Evolutionary conservation across 2,329 filamentous ascomycete species (phyloP).

Genomic region (Ascochyta clinopodiicola): DNA sequence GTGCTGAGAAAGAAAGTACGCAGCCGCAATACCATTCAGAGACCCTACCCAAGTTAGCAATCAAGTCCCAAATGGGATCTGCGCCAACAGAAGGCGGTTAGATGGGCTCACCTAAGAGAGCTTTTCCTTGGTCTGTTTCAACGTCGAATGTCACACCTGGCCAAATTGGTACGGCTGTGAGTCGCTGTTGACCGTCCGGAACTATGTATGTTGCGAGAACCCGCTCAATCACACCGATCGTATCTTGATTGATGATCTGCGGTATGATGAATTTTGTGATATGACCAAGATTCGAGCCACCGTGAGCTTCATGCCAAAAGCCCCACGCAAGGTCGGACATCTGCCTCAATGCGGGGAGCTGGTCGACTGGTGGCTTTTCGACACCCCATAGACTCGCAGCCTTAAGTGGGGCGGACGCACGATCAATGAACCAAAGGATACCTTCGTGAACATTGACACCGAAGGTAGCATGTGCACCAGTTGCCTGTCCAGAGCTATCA

Average conservation of each 20-base stretch:
- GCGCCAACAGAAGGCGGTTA: not conserved
- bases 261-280: conserved; percentile 18
- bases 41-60: conserved; percentile 1
- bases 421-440: conserved; percentile 15
- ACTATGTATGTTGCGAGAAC: not conserved
- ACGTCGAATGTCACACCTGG: conserved; percentile 7
- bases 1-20: conserved; percentile 18
- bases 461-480: conserved; percentile 7
- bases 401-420: not conserved
- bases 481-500: conserved; percentile 3
- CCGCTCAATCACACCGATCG: not conserved
- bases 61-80: not conserved
- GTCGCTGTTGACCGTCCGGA: not conserved
- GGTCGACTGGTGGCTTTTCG: not conserved
- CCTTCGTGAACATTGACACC: conserved; percentile 18
- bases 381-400: conserved; percentile 1
- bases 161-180: not conserved
- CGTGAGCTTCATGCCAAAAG: conserved; percentile 10
- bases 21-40: conserved; percentile 8
- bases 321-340: conserved; percentile 22
- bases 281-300: not conserved
- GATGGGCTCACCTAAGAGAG: conserved; percentile 5
- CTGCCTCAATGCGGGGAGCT: conserved; percentile 6
- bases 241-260: conserved; percentile 6
- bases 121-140: not conserved